phyloP scores from a whole-genome alignment of 2,329 filamentous ascomycete genomes.

The Aspergillus alliaceus region DNA sequence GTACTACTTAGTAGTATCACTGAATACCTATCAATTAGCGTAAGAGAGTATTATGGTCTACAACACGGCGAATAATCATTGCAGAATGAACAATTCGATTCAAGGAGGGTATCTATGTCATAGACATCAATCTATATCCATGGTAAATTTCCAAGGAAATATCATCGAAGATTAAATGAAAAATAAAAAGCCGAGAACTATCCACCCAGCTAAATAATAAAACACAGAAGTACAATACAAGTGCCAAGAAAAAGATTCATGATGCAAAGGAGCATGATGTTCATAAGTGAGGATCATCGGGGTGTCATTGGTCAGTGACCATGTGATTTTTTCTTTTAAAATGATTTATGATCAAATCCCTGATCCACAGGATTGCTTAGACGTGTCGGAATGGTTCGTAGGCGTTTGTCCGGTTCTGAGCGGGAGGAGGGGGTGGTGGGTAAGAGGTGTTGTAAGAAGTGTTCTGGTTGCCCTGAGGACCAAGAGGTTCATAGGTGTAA shows the following conservation, averaged over 20 bases:
- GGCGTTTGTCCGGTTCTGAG: slow-evolving; percentile 24
- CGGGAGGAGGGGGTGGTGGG: slow-evolving; percentile 24
- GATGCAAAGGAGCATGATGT: slow-evolving; percentile 16
- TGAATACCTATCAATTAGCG: too few relatives aligned
- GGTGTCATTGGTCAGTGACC: neutral
- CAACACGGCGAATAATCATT: neutral
- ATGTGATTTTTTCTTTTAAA: neutral
- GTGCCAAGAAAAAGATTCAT: neutral
- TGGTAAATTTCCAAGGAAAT: neutral
- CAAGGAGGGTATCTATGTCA: slow-evolving; percentile 21
- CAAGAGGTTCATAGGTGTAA: slow-evolving; percentile 60
- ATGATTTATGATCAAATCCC: neutral
- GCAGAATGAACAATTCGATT: neutral
- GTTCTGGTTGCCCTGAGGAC: slow-evolving; percentile 24
- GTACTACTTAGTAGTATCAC: neutral
- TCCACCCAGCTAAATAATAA: slow-evolving; percentile 6
- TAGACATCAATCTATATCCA: slow-evolving; percentile 19
- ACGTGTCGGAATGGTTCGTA: slow-evolving; percentile 42
- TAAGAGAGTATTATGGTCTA: too few relatives aligned
- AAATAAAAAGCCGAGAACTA: neutral
- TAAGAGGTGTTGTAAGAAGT: slow-evolving; percentile 26
- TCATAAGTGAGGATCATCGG: slow-evolving; percentile 7
- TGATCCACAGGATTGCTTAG: slow-evolving; percentile 17
- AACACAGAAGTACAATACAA: slow-evolving; percentile 9
- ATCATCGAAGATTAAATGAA: neutral